These are phyloP conservation scores for Spatholobus suberectus DNA, from an alignment of 306 rosid genomes.

Conservation along the genomic window DNA sequence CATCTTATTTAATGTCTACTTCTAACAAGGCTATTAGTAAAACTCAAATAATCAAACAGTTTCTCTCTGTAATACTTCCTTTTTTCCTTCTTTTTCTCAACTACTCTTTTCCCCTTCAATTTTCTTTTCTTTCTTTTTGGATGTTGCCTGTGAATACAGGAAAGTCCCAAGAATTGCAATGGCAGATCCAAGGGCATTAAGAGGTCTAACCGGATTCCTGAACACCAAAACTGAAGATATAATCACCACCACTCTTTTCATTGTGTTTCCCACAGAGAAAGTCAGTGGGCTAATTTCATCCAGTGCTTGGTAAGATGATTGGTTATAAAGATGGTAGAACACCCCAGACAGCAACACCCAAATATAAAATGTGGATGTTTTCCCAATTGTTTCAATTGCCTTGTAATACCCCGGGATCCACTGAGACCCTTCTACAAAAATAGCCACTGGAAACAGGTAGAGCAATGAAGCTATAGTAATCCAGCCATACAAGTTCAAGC, in stretches of 20 bases:
- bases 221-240: constrained; percentile 83
- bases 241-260: constrained; percentile 96
- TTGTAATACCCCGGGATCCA: constrained; percentile 88
- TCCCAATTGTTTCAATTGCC: constrained; percentile 74
- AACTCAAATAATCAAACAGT: constrained; percentile 35
- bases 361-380: constrained; percentile 71
- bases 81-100: constrained; percentile 38
- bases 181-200: constrained; percentile 93
- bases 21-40: constrained; percentile 27
- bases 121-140: constrained; percentile 66
- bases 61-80: constrained; percentile 8
- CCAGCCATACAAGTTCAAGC: constrained; percentile 87
- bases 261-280: constrained; percentile 94
- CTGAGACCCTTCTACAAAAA: constrained; percentile 88
- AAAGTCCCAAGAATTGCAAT: constrained; percentile 90
- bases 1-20: constrained; percentile 33
- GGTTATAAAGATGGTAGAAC: constrained; percentile 95
- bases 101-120: constrained; percentile 67
- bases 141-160: constrained; percentile 81
- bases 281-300: constrained; percentile 91
- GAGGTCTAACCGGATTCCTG: constrained; percentile 86
- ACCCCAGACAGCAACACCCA: constrained; percentile 91
- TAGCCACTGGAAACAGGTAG: constrained; percentile 83
- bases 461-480: constrained; percentile 73
- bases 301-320: constrained; percentile 92